phyloP scores from a whole-genome alignment of 1,139 yeast genomes.

The Saccharomyces hybrid region DNA sequence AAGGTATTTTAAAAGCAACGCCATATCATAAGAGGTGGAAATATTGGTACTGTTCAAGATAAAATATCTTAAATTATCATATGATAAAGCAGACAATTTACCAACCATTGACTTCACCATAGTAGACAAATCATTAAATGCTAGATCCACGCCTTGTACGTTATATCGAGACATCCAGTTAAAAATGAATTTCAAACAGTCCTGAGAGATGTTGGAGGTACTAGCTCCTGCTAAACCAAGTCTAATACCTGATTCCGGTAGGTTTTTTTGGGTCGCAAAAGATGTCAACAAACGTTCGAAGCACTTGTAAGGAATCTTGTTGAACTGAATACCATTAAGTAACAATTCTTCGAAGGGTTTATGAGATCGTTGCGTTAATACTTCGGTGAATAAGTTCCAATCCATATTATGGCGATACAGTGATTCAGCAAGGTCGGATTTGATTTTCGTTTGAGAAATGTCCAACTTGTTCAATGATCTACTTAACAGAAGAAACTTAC shows the following conservation, averaged over 20 bases:
- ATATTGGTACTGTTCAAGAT: slow-evolving; percentile 66
- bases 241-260: slow-evolving; percentile 6
- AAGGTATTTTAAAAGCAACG: slow-evolving; percentile 44
- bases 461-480: no score
- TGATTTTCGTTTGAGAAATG: no score
- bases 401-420: no score
- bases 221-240: slow-evolving; percentile 4
- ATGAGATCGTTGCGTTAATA: slow-evolving; percentile 51
- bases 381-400: no score
- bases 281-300: slow-evolving; percentile 45
- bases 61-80: slow-evolving; percentile 39
- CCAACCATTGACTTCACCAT: slow-evolving; percentile 40
- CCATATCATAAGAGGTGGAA: slow-evolving; percentile 46
- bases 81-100: slow-evolving; percentile 22
- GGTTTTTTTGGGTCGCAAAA: slow-evolving; percentile 27
- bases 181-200: slow-evolving; percentile 50
- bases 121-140: slow-evolving; percentile 64
- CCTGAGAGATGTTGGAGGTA: slow-evolving; percentile 38
- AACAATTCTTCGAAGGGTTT: slow-evolving; percentile 62
- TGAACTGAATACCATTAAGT: slow-evolving; percentile 67
- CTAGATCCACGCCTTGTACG: slow-evolving; percentile 78
- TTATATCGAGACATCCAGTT: slow-evolving; percentile 54
- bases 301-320: slow-evolving; percentile 31
- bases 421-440: no score
- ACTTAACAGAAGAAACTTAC: no score